phyloP scores from a whole-genome alignment of 2,329 filamentous ascomycete species.

The Chaetothyriales sp. region DNA sequence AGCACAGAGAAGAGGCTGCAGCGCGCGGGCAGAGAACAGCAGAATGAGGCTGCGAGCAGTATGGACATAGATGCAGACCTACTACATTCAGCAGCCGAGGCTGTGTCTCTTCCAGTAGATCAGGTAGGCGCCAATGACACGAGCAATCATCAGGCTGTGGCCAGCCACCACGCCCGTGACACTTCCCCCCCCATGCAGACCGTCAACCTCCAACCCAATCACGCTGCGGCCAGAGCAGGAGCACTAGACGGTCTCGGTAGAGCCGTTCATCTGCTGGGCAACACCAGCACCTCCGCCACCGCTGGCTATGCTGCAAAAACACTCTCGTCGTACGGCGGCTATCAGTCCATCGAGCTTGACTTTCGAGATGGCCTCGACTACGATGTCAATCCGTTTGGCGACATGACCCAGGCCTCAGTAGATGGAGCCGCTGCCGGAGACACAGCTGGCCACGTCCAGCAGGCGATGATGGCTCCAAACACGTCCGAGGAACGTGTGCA shows the following conservation, averaged over 20 bases:
- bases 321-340: conserved; percentile 15
- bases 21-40: too few species aligned
- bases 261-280: conserved; percentile 1
- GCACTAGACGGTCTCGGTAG: background rate
- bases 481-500: background rate
- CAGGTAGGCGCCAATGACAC: background rate
- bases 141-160: background rate
- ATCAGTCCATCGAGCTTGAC: conserved; percentile 15
- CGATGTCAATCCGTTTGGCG: conserved; percentile 16
- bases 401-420: conserved; percentile 12
- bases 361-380: conserved; percentile 12
- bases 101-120: background rate
- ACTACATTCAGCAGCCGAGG: background rate
- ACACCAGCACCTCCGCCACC: background rate
- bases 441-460: background rate
- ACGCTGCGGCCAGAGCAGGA: too few species aligned
- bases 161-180: background rate
- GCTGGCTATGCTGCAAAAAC: conserved; percentile 4
- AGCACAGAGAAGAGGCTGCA: background rate
- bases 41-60: background rate
- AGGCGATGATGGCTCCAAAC: background rate
- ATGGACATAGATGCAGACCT: background rate
- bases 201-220: background rate
- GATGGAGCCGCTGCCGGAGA: conserved; percentile 2
- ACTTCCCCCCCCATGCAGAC: background rate